phyloP scores from a whole-genome alignment of 345 rosid species.

The Ailanthus altissimus region DNA sequence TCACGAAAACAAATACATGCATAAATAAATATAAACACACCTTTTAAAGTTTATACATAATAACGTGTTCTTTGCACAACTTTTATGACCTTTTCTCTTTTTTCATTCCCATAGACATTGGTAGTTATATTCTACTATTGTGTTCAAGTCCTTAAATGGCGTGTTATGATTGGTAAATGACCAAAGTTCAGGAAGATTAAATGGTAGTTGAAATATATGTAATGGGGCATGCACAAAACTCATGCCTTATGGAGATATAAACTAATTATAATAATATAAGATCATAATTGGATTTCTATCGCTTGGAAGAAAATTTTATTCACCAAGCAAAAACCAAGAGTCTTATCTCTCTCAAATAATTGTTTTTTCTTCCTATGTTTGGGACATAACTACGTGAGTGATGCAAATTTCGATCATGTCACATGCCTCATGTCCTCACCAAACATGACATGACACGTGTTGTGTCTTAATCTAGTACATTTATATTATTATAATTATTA shows the following conservation, averaged over 20 bases:
- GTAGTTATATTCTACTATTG: neutral
- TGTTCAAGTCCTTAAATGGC: neutral
- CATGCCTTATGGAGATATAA: neutral
- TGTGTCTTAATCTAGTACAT: slow-evolving; percentile 43
- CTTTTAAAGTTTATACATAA: neutral
- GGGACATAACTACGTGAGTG: slow-evolving; percentile 52
- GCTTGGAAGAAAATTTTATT: neutral
- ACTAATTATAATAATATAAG: too few species aligned
- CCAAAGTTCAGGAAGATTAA: neutral
- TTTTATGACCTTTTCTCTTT: too few species aligned
- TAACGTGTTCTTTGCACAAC: neutral
- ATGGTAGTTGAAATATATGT: neutral
- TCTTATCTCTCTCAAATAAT: slow-evolving; percentile 34
- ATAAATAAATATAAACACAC: too few species aligned
- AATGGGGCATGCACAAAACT: neutral
- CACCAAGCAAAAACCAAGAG: slow-evolving; percentile 9
- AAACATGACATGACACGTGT: slow-evolving; percentile 62
- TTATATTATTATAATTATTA: neutral
- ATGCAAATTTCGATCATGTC: slow-evolving; percentile 29
- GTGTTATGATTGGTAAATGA: neutral
- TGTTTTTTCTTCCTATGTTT: slow-evolving; percentile 29
- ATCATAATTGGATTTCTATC: neutral
- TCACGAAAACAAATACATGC: too few species aligned
- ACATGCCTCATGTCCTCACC: slow-evolving; percentile 46
- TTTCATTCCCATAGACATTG: neutral